phyloP scores from a whole-genome alignment of 169 alveolate species.

The Toxoplasma gondii region DNA sequence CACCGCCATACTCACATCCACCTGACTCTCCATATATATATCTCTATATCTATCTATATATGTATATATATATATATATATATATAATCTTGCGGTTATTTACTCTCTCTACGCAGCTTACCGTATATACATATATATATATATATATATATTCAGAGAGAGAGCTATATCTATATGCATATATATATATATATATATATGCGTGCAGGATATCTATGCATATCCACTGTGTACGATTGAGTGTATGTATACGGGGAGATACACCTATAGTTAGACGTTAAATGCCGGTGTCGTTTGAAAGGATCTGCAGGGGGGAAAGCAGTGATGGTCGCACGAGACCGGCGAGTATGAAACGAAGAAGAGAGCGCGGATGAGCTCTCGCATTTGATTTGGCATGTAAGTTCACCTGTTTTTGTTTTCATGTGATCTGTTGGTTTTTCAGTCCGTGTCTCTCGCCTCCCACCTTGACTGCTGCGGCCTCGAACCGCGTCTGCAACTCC shows the following conservation, averaged over 20 bases:
- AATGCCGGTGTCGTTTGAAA: background rate
- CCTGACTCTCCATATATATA: background rate
- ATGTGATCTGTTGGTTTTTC: background rate
- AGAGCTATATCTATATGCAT: background rate
- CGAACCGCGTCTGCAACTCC: conserved; percentile 97
- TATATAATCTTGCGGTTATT: no score
- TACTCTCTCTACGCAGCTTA: no score
- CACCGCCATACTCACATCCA: no score
- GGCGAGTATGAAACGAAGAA: no score
- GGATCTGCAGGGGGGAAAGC: background rate
- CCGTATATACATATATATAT: no score
- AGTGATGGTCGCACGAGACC: background rate
- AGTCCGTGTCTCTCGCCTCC: conserved; percentile 92
- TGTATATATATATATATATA: background rate
- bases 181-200: background rate
- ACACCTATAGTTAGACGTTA: background rate
- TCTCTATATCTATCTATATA: background rate
- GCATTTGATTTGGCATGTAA: no score
- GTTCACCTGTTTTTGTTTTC: background rate
- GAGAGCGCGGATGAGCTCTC: no score
- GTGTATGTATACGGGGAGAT: background rate
- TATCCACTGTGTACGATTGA: background rate
- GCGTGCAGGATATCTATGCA: background rate
- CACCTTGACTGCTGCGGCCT: conserved; percentile 89
- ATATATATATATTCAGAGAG: no score